Base-by-base conservation (phyloP, 2,329 filamentous ascomycete species). In the Exserohilum turcica region DNA sequence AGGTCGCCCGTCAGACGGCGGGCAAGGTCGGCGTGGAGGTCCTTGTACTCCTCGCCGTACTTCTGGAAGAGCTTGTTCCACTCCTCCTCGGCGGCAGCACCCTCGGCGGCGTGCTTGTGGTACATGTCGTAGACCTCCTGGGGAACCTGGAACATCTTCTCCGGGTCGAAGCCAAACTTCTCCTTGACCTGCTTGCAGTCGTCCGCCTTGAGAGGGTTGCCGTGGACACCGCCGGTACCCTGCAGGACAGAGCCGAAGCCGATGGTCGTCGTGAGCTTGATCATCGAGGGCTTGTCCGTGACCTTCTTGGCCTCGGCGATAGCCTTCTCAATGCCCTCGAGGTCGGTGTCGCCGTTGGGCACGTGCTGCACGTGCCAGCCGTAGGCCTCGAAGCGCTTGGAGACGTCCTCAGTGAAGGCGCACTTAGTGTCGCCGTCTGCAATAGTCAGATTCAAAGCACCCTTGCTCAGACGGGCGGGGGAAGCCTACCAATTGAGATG, bases 211-310 rank as follows among this genome's bases (percentile, higher is more conserved):
- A 99, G 86, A 58, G 94, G 89, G 77, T 93, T 92, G 68, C 94
- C 94, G 85, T 99, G 94, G 60, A 99, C 94, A 78, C 91, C 91
- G 77, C 91, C 89, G 66, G 94, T 97, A 72, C 94, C 94, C 83
- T 96, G 86, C 71, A 94, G 86, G 78, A 89, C 86, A 68, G 94
- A 97, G 70, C 94, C 94, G 80, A 88, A 99, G 72, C 94, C 94
- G 75, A 99, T 99, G 77, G 90, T 97, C 75, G 94, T 99, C 76
- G 87, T 92, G 70, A 99, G 86, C 84, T 96, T 92, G 84, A 99
- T 97, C 72, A 99, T 82, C 57, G 92, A 89, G 61, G 94, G 94
- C 89, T 97, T 99, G 84, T 97, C 86, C 78, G 86, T 97, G 79
- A 95, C 89, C 64, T 87, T 82, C 82, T 93, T 87, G 76, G 87